Conservation (phyloP, 2,329 filamentous ascomycete species). For the Penicillium sp. region DNA sequence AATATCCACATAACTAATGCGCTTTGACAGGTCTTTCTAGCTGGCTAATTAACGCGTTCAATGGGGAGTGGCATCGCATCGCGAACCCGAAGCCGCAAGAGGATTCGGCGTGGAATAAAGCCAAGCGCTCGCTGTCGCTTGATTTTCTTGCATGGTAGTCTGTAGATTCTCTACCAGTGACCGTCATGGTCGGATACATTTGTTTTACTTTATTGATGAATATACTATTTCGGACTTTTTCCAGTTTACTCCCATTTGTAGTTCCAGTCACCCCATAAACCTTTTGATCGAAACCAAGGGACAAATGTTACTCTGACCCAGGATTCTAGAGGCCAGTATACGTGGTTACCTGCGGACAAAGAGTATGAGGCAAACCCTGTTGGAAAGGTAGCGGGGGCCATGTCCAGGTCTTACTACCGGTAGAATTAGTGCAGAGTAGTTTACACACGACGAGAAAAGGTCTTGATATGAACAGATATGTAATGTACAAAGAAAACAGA, state of each 20-base stretch:
- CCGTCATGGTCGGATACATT: neutral
- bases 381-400: too few species aligned
- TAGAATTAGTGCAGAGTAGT: too few species aligned
- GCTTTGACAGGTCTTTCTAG: conserved; percentile 51
- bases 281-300: too few species aligned
- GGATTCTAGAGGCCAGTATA: too few species aligned
- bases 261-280: too few species aligned
- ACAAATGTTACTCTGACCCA: too few species aligned
- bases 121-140: conserved; percentile 20
- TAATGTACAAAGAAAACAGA: neutral
- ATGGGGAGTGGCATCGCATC: conserved; percentile 81
- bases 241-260: too few species aligned
- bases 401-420: too few species aligned
- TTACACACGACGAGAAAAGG: too few species aligned
- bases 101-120: conserved; percentile 28
- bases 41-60: conserved; percentile 97
- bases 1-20: neutral
- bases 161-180: neutral
- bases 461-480: too few species aligned
- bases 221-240: neutral
- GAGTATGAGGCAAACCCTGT: too few species aligned
- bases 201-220: neutral
- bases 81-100: conserved; percentile 51
- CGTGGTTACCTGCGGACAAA: too few species aligned
- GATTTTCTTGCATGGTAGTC: neutral